These are phyloP conservation scores for Hibiscus trionum DNA, from an alignment of 345 rosid species.

Conservation along the genomic window DNA sequence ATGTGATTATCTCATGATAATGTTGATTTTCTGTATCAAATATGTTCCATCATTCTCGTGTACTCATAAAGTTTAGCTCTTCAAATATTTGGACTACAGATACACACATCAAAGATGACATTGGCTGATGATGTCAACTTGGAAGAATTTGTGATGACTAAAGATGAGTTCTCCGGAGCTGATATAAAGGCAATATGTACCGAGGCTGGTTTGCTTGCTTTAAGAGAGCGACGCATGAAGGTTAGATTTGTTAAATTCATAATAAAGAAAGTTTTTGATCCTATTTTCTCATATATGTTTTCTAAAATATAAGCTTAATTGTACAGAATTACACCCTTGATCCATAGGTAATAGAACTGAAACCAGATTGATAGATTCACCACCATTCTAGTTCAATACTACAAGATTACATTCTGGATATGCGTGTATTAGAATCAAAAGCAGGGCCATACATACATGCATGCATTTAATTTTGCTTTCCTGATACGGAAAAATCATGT, in stretches of 20 bases:
- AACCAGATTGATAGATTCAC: neutral
- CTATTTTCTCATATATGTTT: neutral
- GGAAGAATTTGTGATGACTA: slow-evolving; percentile 98
- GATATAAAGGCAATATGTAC: slow-evolving; percentile 98
- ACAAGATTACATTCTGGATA: neutral
- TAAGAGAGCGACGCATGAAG: slow-evolving; percentile 97
- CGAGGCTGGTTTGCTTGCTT: slow-evolving; percentile 93
- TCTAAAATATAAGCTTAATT: neutral
- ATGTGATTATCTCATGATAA: no score
- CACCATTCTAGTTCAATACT: neutral
- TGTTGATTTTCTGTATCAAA: no score
- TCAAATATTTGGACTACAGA: slow-evolving; percentile 30
- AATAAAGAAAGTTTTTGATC: neutral
- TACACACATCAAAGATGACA: slow-evolving; percentile 96
- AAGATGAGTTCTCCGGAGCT: slow-evolving; percentile 96
- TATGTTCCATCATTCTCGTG: no score
- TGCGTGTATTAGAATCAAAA: neutral
- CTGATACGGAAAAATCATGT: neutral
- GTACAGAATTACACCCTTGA: neutral
- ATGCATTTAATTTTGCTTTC: neutral
- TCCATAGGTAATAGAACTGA: neutral
- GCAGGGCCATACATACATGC: neutral
- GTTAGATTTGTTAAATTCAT: slow-evolving; percentile 17
- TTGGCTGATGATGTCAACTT: slow-evolving; percentile 92
- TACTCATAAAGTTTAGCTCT: no score